A percentile compares a stretch with the other conserved stretches of the same genome.
These are phyloP conservation scores for Gigaspora rosea DNA, from an alignment of 192 early-diverging fungal species.

Conservation along the genomic window DNA sequence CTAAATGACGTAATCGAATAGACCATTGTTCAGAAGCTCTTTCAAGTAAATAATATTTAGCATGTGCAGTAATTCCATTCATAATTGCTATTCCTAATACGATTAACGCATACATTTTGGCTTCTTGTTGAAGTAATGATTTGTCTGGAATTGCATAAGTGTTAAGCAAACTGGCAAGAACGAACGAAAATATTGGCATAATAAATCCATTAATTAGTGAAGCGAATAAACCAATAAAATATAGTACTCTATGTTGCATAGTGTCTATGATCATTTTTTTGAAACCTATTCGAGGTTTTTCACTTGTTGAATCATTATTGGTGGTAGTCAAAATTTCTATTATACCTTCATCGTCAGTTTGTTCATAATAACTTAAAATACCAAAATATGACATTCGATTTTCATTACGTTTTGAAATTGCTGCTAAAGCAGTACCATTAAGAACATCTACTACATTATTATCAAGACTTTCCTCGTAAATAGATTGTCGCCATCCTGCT, in stretches of 20 bases:
- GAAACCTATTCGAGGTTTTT: not conserved
- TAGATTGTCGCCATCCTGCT: not conserved
- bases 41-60: conserved; percentile 28
- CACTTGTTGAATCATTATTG: not conserved
- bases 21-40: conserved; percentile 23
- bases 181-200: conserved; percentile 31
- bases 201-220: conserved; percentile 22
- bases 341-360: not conserved
- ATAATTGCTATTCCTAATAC: conserved; percentile 3
- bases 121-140: not conserved
- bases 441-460: not conserved
- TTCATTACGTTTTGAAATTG: conserved; percentile 14
- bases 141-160: conserved; percentile 29
- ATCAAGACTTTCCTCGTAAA: conserved; percentile 9
- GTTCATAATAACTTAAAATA: conserved; percentile 30
- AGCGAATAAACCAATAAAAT: conserved; percentile 7
- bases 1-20: conserved; percentile 7
- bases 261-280: not conserved
- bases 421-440: not conserved
- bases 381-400: conserved; percentile 16
- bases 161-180: conserved; percentile 8
- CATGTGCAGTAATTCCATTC: conserved; percentile 23
- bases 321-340: conserved; percentile 14
- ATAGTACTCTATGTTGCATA: not conserved
- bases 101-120: not conserved